Base-by-base conservation (phyloP, 345 rosid species). In the Gossypium longicalyx region DNA sequence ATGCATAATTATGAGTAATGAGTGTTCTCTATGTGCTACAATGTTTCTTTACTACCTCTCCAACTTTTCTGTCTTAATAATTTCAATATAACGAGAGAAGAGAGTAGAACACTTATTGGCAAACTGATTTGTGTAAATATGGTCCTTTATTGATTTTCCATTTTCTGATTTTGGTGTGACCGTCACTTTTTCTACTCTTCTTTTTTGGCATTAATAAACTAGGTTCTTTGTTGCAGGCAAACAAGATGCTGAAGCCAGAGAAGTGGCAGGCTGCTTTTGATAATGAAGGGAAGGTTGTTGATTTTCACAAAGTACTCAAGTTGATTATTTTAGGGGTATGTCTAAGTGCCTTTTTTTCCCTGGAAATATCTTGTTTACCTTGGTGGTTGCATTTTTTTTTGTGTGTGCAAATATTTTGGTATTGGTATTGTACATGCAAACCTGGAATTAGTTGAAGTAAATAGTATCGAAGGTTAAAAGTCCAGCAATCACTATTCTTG, bases 231-330 rank as follows among this genome's bases (percentile, higher is more conserved):
- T 43, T 69, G 74, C 88, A 91, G 97, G 78, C 87, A 61, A 82
- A 81, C 77, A 91, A 83, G 87, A 87, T 88, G 89, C 98, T 90
- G 82, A 91, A 93, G 85, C 93, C 91, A n/a, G 92, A 90, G 62
- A 93, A 91, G 85, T 93, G 97, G 98, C 93, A 86, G 22, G 83
- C 89, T 66, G 71, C 78, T 84, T 93, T 93, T 86, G 93, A 90
- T 76, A 74, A 83, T 47, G 89, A 91, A 43, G 98, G 97, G 75
- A 91, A 90, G 83, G 90, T 87, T 83, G 78, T 79, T 54, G 85
- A 85, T 81, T 93, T 93, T 70, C 91, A 78, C 70, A 91, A 91
- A 83, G 97, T 83, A 19, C 93, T 93, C 77, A 90, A 86, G 79
- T 78, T 80, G 68, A 93, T 91, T 78, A 76, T 84, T 83, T 78